Evolutionary conservation across 2,329 filamentous ascomycete species (phyloP).

Genomic region (Aureobasidium namibiae): DNA sequence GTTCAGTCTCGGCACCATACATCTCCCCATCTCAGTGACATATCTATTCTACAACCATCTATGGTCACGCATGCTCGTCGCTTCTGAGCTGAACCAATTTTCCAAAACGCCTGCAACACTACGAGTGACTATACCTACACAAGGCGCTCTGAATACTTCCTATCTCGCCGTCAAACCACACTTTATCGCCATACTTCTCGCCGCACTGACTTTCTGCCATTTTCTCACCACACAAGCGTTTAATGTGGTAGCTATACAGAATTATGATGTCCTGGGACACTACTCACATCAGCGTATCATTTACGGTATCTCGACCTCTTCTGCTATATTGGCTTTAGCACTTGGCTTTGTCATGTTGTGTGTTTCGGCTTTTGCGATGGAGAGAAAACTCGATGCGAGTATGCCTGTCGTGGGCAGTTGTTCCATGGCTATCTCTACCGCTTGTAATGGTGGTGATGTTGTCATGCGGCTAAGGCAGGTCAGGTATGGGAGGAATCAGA

Average conservation of each 20-base stretch:
- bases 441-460: background rate
- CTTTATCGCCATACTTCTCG: background rate
- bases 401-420: background rate
- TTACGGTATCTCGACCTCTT: background rate
- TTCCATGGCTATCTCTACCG: background rate
- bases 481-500: background rate
- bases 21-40: background rate
- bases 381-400: background rate
- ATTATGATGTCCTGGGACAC: background rate
- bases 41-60: conserved; percentile 5
- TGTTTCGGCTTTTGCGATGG: background rate
- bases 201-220: background rate
- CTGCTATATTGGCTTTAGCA: background rate
- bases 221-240: background rate
- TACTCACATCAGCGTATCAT: background rate
- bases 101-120: background rate
- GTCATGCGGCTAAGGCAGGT: background rate
- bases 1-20: background rate
- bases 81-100: background rate
- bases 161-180: background rate
- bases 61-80: background rate
- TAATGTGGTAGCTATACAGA: background rate
- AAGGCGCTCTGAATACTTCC: background rate
- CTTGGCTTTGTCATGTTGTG: background rate
- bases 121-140: background rate